These are phyloP conservation scores for Tolypocladium ovalisporum DNA, from an alignment of 2,329 filamentous ascomycete species.

Conservation along the genomic window DNA sequence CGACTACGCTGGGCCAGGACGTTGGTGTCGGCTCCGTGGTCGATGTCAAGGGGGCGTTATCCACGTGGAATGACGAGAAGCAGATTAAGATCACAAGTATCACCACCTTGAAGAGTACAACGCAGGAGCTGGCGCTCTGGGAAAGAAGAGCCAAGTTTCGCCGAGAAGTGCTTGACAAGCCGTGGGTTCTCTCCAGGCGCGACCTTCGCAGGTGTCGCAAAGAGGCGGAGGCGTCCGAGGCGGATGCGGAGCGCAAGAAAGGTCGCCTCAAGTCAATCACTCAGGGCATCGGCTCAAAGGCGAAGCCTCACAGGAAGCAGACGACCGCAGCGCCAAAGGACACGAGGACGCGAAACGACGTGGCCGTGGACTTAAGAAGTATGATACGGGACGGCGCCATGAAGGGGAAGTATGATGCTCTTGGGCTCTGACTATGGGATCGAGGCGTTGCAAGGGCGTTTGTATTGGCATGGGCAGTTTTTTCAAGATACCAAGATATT, in stretches of 20 bases:
- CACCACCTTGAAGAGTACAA: slow-evolving; percentile 35
- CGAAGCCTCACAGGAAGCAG: neutral
- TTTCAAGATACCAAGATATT: neutral
- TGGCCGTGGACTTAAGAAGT: slow-evolving; percentile 10
- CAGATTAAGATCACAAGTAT: slow-evolving; percentile 44
- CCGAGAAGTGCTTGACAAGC: slow-evolving; percentile 33
- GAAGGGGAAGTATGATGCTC: slow-evolving; percentile 21
- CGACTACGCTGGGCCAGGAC: slow-evolving; percentile 11
- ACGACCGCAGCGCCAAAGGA: slow-evolving; percentile 1
- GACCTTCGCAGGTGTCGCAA: slow-evolving; percentile 39
- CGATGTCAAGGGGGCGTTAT: slow-evolving; percentile 44
- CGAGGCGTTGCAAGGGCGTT: neutral
- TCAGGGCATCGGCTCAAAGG: neutral
- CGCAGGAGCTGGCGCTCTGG: slow-evolving; percentile 49
- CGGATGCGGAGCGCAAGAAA: slow-evolving; percentile 14
- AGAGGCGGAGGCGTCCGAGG: slow-evolving; percentile 28
- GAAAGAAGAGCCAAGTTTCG: slow-evolving; percentile 40
- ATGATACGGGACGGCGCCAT: slow-evolving; percentile 16
- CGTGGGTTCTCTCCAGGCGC: slow-evolving; percentile 42
- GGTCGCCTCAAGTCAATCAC: slow-evolving; percentile 11
- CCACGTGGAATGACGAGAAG: slow-evolving; percentile 32
- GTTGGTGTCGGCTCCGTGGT: slow-evolving; percentile 43
- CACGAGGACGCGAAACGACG: slow-evolving; percentile 1
- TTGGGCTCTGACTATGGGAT: slow-evolving; percentile 17
- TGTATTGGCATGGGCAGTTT: neutral